phyloP scores from a whole-genome alignment of 805 yeast species.

The Wickerhamomyces rabaulensis region DNA sequence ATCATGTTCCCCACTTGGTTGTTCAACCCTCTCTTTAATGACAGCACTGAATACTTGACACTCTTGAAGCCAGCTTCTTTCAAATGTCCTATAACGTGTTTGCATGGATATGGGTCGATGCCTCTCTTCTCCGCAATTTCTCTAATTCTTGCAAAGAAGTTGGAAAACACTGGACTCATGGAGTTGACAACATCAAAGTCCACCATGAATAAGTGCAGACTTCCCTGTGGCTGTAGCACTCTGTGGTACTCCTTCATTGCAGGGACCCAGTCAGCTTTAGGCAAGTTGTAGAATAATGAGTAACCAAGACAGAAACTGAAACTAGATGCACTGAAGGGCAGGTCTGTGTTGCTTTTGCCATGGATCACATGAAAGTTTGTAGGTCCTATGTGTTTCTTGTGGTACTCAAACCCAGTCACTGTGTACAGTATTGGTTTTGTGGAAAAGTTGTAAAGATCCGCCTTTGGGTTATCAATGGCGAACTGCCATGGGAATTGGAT shows the following conservation, averaged over 20 bases:
- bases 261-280: constrained; percentile 19
- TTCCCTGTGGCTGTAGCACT: constrained; percentile 15
- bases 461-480: constrained; percentile 20
- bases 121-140: constrained; percentile 10
- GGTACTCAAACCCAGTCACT: constrained; percentile 5
- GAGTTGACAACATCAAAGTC: constrained; percentile 20
- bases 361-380: constrained; percentile 17
- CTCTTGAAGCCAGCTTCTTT: constrained; percentile 18
- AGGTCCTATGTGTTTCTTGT: constrained; percentile 17
- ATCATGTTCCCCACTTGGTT: constrained; percentile 19
- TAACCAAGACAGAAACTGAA: constrained; percentile 17
- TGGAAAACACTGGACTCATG: constrained; percentile 7
- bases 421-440: constrained; percentile 12
- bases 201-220: constrained; percentile 13
- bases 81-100: constrained; percentile 10
- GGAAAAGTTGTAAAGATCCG: constrained; percentile 16
- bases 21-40: constrained; percentile 18
- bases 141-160: constrained; percentile 12
- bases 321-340: constrained; percentile 18
- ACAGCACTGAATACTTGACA: constrained; percentile 16
- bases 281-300: constrained; percentile 16
- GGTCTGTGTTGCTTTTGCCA: constrained; percentile 13
- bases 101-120: constrained; percentile 24
- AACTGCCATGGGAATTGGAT: constrained; percentile 23
- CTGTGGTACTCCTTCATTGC: constrained; percentile 16